phyloP scores from a whole-genome alignment of 2,329 filamentous ascomycete species.

The Beauveria bassiana region DNA sequence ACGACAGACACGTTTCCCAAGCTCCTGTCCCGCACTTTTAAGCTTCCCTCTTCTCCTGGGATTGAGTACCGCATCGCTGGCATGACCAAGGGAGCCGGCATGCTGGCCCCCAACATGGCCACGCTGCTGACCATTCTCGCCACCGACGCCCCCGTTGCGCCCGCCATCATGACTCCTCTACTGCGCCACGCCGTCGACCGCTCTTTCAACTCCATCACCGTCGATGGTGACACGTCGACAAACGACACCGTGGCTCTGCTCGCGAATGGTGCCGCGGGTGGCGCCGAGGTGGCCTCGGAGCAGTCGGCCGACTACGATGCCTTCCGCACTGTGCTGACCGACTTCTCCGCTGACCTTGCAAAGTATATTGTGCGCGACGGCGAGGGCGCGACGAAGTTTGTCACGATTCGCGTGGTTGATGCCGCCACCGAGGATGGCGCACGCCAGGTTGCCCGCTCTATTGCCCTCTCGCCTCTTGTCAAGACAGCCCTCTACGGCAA shows the following conservation, averaged over 20 bases:
- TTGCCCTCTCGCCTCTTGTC: slow-evolving; percentile 85
- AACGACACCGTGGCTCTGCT: slow-evolving; percentile 93
- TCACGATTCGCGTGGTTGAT: slow-evolving; percentile 79
- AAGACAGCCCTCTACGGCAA: slow-evolving; percentile 96
- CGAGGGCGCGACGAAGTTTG: slow-evolving; percentile 96
- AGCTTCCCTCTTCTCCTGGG: slow-evolving; percentile 68
- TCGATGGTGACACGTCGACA: slow-evolving; percentile 94
- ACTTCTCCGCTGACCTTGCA: slow-evolving; percentile 75
- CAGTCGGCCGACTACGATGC: slow-evolving; percentile 56
- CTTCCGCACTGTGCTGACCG: slow-evolving; percentile 63
- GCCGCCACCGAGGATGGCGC: slow-evolving; percentile 62
- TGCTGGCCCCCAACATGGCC: slow-evolving; percentile 99
- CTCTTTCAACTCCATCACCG: slow-evolving; percentile 94
- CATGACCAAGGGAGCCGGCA: slow-evolving; percentile 96
- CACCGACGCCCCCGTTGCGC: slow-evolving; percentile 77
- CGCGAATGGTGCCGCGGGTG: slow-evolving; percentile 89
- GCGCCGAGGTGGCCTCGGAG: slow-evolving; percentile 50
- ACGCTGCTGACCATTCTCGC: slow-evolving; percentile 87
- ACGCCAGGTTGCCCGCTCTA: slow-evolving; percentile 73
- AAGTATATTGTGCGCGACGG: slow-evolving; percentile 93
- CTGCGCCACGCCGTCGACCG: slow-evolving; percentile 68
- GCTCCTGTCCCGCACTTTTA: slow-evolving; percentile 77
- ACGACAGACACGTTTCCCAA: slow-evolving; percentile 99
- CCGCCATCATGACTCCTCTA: slow-evolving; percentile 57
- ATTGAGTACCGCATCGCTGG: slow-evolving; percentile 79